Evolutionary conservation across 164 flowering plant genomes (phyloP).

Genomic region (Vitis amurensis): DNA sequence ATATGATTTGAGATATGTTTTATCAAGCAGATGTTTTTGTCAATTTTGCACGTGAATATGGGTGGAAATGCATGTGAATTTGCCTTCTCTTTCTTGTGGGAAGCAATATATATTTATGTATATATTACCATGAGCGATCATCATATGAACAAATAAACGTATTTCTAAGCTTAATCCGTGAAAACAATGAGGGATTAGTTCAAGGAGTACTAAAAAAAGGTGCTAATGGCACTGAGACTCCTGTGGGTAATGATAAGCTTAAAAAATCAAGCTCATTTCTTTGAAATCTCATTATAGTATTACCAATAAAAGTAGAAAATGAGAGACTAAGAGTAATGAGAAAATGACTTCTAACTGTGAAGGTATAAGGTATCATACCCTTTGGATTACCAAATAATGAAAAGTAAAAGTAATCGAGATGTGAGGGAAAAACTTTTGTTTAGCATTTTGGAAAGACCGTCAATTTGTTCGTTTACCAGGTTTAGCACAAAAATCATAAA

Average conservation of each 20-base stretch:
- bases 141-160: neutral
- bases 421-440: neutral
- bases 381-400: neutral
- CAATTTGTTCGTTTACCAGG: neutral
- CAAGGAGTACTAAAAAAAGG: neutral
- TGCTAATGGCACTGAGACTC: neutral
- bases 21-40: too few species aligned
- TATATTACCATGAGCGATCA: neutral
- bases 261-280: too few species aligned
- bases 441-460: neutral
- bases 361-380: neutral
- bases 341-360: neutral
- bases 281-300: neutral
- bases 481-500: too few species aligned
- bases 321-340: neutral
- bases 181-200: neutral
- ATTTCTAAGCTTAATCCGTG: neutral
- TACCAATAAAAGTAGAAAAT: neutral
- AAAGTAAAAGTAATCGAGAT: neutral
- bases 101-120: too few species aligned
- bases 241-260: neutral
- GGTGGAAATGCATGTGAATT: too few species aligned
- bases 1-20: too few species aligned
- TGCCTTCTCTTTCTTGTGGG: too few species aligned
- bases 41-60: too few species aligned